A percentile compares a stretch with the other conserved stretches of the same genome.
Conservation (phyloP, 495 filamentous ascomycete species). For the Lepraria neglecta region DNA sequence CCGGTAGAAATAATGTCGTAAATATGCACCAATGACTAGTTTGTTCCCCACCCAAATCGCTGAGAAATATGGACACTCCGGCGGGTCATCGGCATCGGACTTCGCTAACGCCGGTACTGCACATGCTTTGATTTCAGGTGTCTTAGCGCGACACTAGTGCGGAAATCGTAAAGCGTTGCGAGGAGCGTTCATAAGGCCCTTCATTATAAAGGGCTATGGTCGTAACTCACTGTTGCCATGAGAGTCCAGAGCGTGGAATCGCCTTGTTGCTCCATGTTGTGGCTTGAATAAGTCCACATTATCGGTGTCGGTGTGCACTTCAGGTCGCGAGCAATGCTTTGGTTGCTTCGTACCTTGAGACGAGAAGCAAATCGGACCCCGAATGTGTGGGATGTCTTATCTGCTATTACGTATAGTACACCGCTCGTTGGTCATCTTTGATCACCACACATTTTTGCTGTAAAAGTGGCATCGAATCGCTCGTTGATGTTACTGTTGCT, state of each 20-base stretch:
- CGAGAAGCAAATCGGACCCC: too few species aligned
- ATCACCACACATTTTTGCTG: too few species aligned
- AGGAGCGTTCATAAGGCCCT: not conserved
- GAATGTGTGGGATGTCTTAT: too few species aligned
- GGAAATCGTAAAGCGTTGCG: not conserved
- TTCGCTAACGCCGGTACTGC: not conserved
- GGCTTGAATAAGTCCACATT: not conserved
- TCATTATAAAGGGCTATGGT: not conserved
- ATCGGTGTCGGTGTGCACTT: too few species aligned
- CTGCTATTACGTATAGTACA: too few species aligned
- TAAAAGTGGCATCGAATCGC: too few species aligned
- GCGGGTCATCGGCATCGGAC: not conserved
- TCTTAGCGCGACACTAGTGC: not conserved
- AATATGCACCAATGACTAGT: conserved; percentile 8
- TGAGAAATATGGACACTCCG: not conserved
- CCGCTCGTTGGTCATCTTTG: too few species aligned
- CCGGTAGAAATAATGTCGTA: conserved; percentile 4
- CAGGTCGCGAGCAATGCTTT: too few species aligned
- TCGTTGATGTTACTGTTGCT: too few species aligned
- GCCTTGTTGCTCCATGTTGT: not conserved
- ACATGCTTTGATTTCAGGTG: not conserved
- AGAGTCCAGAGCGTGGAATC: not conserved
- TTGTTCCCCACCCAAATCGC: conserved; percentile 1
- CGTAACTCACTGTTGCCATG: conserved; percentile 1
- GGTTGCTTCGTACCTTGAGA: too few species aligned